Evolutionary conservation across 2,329 filamentous ascomycete species (phyloP), one percentile per base, ranked within the genome.

Genomic region (Apiospora saccharicola): DNA sequence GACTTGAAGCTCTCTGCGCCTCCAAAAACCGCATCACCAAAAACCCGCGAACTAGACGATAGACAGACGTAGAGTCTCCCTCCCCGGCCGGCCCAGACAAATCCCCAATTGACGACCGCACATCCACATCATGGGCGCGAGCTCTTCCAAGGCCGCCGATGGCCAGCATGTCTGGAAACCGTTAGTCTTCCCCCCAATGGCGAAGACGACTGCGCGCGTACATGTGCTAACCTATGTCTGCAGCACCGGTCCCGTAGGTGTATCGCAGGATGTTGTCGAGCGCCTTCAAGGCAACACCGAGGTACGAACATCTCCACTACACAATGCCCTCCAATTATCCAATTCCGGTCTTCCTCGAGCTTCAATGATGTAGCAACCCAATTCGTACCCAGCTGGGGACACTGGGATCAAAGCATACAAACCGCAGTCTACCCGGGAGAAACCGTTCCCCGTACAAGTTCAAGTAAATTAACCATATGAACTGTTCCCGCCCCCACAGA

Each of bases 221-320:
- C 26, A 30, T 69, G 72, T 67, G 71, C 41, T 72, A 41, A 51
- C 68, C 64, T 70, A 75, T 68, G 72, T 61, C 47, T 57, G 78
- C 79, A 84, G 83, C 73, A 78, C 82, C 73, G 83, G 85, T 68
- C 85, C 87, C 46, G 83, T 86, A 75, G 85, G 87, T 77, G 82
- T 97, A 83, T 97, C 95, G 76, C 91, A 94, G 80, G 91, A 93
- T 80, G 87, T 98, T 79, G 88, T 97, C 79, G 92, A 97, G 79
- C 91, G 92, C 74, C 88, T 98, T 74, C 94, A 98, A 83, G 90
- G 90, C 74, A 97, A 91, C 86, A 89, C 92, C 78, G 95, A 98
- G 90, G 95, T 98, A 89, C 79, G 85, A 77, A 68, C 67, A 26
- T 12, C 6, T 46, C 19, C 43, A 10, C 10, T 64, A 22, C 46